phyloP scores from a whole-genome alignment of 2,329 filamentous ascomycete genomes.

The Phialocephala subalpina region DNA sequence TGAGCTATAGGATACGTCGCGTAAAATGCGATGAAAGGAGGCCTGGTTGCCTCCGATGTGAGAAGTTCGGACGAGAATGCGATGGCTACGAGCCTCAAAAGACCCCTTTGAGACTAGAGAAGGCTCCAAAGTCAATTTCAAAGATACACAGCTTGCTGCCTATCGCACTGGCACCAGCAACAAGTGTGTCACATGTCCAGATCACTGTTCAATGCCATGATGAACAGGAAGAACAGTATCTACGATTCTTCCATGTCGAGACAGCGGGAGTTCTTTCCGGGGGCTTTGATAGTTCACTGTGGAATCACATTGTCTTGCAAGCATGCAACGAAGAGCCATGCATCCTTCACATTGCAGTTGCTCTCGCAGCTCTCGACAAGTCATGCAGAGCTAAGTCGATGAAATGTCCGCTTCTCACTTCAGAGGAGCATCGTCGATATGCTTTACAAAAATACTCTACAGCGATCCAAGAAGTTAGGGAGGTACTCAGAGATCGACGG shows the following conservation, averaged over 20 bases:
- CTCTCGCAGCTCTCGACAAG: slow-evolving; percentile 30
- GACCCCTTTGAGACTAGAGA: neutral
- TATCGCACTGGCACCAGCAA: neutral
- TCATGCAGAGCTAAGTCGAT: slow-evolving; percentile 18
- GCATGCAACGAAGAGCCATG: slow-evolving; percentile 33
- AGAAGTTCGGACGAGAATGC: slow-evolving; percentile 65
- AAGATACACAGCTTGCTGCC: neutral
- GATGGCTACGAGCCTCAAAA: slow-evolving; percentile 58
- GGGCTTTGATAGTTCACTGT: slow-evolving; percentile 30
- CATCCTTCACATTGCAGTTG: slow-evolving; percentile 29
- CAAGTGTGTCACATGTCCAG: neutral
- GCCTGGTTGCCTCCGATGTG: slow-evolving; percentile 67
- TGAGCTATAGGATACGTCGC: slow-evolving; percentile 48
- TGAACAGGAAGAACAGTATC: slow-evolving; percentile 32
- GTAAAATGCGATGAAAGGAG: slow-evolving; percentile 74
- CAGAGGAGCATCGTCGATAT: slow-evolving; percentile 30
- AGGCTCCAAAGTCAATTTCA: neutral
- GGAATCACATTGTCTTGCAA: slow-evolving; percentile 30
- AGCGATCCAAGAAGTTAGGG: slow-evolving; percentile 31
- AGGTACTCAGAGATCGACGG: slow-evolving; percentile 23
- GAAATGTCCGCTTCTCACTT: slow-evolving; percentile 2
- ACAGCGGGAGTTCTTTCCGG: slow-evolving; percentile 28
- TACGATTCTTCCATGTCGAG: slow-evolving; percentile 29
- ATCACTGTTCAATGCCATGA: slow-evolving; percentile 26
- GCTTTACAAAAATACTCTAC: slow-evolving; percentile 33